Base-by-base conservation (phyloP, 306 rosid species). In the Pachyrhizus erosus region DNA sequence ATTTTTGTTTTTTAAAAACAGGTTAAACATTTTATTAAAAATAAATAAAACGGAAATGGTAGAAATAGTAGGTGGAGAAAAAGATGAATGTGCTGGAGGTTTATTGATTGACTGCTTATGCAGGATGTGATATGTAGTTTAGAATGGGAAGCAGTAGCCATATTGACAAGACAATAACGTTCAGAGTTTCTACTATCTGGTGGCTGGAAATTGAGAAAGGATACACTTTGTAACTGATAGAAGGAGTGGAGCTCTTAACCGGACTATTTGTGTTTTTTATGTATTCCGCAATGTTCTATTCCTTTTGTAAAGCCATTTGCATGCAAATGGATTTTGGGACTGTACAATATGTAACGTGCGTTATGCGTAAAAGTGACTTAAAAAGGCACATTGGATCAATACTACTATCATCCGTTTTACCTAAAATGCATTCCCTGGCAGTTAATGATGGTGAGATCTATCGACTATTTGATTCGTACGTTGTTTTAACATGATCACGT, bases 141-240 rank as follows among this genome's bases (percentile, higher is more conserved):
- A 87, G 99, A 93, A 81, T 93, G 99, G 99, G 99, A 96, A 87
- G 89, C 99, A 33, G 85, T 96, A 20, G 94, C 93, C 75, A 88
- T 94, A 81, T 76, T 93, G 82, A 87, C 92, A 51, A 88, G 97
- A 81, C 73, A 87, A 57, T 89, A 76, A 86, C 69, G 76, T 80
- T 74, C 24, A 75, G 18, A 33, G 61, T 42, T 29, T 9, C 39
- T 21, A 82, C 70, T 24, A 70, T 40, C 54, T 57, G 40, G 73
- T 43, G 48, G 73, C 80, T 81, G 43, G 39, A 60, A 57, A 51
- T 70, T 79, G 29, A 18, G 43, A 73, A 34, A 65, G 54, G 79
- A 55, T 57, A 12, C 15, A 12, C 12, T 67, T 68, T 80, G 79
- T 76, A 65, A 76, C 31, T 76, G 57, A 55, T 39, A 43, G 37